A percentile compares a stretch with the other conserved stretches of the same genome.
These are phyloP conservation scores for Dalbergia cochinchinensis DNA, from an alignment of 306 rosid genomes.

Conservation along the genomic window DNA sequence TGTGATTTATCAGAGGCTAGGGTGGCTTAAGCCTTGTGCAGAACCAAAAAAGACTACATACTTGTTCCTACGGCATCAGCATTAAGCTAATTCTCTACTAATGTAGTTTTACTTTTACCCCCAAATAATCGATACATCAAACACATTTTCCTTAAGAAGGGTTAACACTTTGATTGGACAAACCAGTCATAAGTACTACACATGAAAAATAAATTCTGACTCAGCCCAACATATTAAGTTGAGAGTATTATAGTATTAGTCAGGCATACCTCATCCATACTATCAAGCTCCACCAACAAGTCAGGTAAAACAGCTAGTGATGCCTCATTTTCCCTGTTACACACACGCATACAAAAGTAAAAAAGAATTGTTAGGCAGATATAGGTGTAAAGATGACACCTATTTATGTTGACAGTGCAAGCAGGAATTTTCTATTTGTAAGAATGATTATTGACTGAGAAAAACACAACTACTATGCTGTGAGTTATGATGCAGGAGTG, in stretches of 20 bases:
- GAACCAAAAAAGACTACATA: constrained; percentile 31
- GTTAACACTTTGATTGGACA: not conserved
- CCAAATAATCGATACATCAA: constrained; percentile 9
- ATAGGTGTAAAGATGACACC: constrained; percentile 2
- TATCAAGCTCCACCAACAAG: constrained; percentile 85
- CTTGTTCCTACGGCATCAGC: not conserved
- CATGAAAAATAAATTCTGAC: constrained; percentile 10
- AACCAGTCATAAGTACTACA: constrained; percentile 3
- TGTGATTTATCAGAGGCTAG: constrained; percentile 30
- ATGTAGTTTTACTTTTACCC: constrained; percentile 10
- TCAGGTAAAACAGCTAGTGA: constrained; percentile 99
- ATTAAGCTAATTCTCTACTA: constrained; percentile 17
- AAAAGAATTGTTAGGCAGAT: constrained; percentile 15
- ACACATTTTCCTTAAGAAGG: constrained; percentile 3
- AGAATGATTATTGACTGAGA: not conserved
- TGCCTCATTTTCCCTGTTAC: constrained; percentile 93
- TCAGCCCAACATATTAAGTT: constrained; percentile 30
- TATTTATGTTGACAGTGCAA: constrained; percentile 10
- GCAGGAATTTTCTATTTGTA: not conserved
- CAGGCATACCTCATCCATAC: constrained; percentile 85
- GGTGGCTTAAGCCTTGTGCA: constrained; percentile 8
- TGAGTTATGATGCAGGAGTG: not conserved
- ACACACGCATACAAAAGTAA: constrained; percentile 27
- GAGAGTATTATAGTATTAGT: constrained; percentile 31
- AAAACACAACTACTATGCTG: not conserved